These are phyloP conservation scores for Xylaria grammica DNA, from an alignment of 495 filamentous ascomycete genomes.

Conservation along the genomic window DNA sequence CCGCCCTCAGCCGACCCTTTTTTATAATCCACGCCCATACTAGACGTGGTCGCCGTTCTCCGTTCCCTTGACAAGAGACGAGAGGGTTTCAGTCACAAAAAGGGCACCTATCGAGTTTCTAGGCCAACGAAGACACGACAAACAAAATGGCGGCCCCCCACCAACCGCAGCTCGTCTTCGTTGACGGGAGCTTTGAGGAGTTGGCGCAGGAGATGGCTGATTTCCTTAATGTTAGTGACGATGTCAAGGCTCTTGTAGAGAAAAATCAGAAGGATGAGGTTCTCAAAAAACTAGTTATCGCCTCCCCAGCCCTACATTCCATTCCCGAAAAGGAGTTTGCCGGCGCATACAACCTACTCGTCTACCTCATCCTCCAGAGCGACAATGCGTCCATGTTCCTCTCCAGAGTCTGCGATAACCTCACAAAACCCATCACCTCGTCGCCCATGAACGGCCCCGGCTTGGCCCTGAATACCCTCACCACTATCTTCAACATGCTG, in stretches of 20 bases:
- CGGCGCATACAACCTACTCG: constrained; percentile 91
- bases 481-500: constrained; percentile 96
- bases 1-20: constrained; percentile 14
- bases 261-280: constrained; percentile 79
- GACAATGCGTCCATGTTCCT: constrained; percentile 84
- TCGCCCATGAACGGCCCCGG: constrained; percentile 83
- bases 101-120: neutral
- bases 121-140: constrained; percentile 2
- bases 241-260: constrained; percentile 74
- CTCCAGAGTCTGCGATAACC: constrained; percentile 81
- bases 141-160: constrained; percentile 26
- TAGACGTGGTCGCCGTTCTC: constrained; percentile 7
- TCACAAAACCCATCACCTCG: constrained; percentile 82
- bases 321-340: constrained; percentile 96
- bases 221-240: constrained; percentile 72
- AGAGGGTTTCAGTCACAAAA: constrained; percentile 9
- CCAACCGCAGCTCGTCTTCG: constrained; percentile 66
- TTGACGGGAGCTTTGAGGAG: constrained; percentile 90
- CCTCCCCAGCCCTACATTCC: constrained; percentile 71
- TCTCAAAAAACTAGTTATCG: constrained; percentile 83
- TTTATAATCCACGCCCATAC: neutral
- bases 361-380: constrained; percentile 87
- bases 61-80: constrained; percentile 1
- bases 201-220: constrained; percentile 86
- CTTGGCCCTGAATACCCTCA: constrained; percentile 84